Evolutionary conservation across 441 rosid species (phyloP).

Genomic region (Daphne laureola): DNA sequence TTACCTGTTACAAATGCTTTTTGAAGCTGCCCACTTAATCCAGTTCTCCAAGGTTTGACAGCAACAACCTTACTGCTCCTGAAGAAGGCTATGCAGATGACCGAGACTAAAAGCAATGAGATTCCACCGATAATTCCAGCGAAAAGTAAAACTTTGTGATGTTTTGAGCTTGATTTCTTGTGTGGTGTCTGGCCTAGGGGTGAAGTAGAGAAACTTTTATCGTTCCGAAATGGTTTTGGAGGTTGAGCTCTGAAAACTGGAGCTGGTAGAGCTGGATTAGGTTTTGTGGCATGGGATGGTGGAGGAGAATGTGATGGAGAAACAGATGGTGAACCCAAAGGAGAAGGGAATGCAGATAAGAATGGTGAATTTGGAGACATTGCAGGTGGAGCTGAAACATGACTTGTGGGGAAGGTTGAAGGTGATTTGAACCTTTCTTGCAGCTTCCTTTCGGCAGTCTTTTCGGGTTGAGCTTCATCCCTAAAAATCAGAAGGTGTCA

Average conservation of each 20-base stretch:
- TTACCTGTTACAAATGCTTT: conserved; percentile 76
- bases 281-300: conserved; percentile 21
- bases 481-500: conserved; percentile 19
- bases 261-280: conserved; percentile 17
- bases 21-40: conserved; percentile 85
- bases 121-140: conserved; percentile 38
- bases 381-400: conserved; percentile 14
- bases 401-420: conserved; percentile 11
- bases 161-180: conserved; percentile 22
- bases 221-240: conserved; percentile 12
- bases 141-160: conserved; percentile 24
- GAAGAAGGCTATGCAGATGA: conserved; percentile 29
- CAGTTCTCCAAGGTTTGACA: conserved; percentile 84
- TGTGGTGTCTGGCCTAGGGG: conserved; percentile 18
- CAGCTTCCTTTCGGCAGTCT: conserved; percentile 31
- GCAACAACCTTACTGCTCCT: conserved; percentile 53
- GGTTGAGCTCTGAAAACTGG: conserved; percentile 18
- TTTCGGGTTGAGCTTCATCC: conserved; percentile 19
- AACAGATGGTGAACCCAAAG: conserved; percentile 21
- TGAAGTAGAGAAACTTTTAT: conserved; percentile 25
- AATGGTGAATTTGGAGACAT: conserved; percentile 19
- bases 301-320: conserved; percentile 28
- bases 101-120: conserved; percentile 36
- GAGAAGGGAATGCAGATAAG: conserved; percentile 25
- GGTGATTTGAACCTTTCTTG: conserved; percentile 17